These are phyloP conservation scores for Podospora pseudopauciseta DNA, from an alignment of 495 filamentous ascomycete species.

Conservation along the genomic window DNA sequence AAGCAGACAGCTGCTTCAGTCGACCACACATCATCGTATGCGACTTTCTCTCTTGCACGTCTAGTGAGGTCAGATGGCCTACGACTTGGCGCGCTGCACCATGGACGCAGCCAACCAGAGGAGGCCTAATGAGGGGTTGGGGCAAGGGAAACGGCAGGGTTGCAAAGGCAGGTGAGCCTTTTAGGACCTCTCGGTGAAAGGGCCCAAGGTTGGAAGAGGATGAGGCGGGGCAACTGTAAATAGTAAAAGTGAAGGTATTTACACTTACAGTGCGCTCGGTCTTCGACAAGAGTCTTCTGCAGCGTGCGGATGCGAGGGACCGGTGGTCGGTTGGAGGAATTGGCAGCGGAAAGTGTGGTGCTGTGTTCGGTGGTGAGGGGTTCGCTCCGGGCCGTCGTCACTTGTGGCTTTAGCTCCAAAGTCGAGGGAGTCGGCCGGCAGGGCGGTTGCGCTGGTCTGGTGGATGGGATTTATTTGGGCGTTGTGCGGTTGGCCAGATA, in stretches of 20 bases:
- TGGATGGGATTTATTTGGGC: constrained; percentile 17
- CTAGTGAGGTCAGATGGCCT: constrained; percentile 39
- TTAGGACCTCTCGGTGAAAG: constrained; percentile 29
- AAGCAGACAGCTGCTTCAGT: not conserved
- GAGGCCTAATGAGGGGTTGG: constrained; percentile 31
- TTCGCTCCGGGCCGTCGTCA: constrained; percentile 22
- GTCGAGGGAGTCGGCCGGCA: not conserved
- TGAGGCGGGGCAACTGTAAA: not conserved
- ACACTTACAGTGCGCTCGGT: constrained; percentile 22
- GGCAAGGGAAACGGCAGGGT: constrained; percentile 25
- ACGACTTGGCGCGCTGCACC: constrained; percentile 31
- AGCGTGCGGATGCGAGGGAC: not conserved
- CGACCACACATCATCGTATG: constrained; percentile 16
- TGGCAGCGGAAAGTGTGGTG: constrained; percentile 14
- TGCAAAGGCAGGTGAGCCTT: constrained; percentile 29
- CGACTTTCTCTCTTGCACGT: constrained; percentile 26
- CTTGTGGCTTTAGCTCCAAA: constrained; percentile 11
- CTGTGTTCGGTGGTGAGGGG: constrained; percentile 20
- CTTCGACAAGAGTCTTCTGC: not conserved
- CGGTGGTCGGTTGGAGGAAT: constrained; percentile 7
- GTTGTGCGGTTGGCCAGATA: constrained; percentile 24
- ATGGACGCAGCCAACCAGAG: constrained; percentile 33
- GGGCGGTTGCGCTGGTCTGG: constrained; percentile 11
- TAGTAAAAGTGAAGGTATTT: not conserved
- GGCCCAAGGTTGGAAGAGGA: not conserved